Percentiles rank a stretch among this genome's conserved stretches.
Conservation (phyloP, 2,329 filamentous ascomycete genomes). For the Ceratocystis variospora region DNA sequence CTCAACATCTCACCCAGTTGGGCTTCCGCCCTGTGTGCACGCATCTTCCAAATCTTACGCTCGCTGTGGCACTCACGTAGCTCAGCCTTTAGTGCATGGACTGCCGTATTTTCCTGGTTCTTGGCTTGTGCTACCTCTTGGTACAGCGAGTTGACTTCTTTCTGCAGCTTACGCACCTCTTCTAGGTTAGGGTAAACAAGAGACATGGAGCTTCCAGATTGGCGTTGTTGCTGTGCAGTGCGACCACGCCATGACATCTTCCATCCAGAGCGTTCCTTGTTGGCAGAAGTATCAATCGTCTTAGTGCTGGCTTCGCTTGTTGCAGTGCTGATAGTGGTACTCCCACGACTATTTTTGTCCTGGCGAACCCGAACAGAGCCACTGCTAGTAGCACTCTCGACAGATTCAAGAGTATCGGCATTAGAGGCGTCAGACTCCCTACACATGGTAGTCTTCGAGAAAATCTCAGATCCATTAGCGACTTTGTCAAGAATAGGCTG, state of each 20-base stretch:
- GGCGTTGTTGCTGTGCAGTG: background rate
- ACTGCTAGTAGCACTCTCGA: background rate
- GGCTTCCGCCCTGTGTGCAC: constrained; percentile 43
- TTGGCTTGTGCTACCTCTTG: constrained; percentile 8
- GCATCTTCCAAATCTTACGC: constrained; percentile 37
- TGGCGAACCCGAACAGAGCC: background rate
- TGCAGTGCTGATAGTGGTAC: background rate
- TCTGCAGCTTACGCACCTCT: constrained; percentile 10
- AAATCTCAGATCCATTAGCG: background rate
- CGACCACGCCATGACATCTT: constrained; percentile 6
- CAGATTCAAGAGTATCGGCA: background rate
- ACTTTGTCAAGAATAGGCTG: background rate
- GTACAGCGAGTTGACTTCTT: constrained; percentile 7
- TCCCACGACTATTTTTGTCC: background rate
- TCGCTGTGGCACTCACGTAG: constrained; percentile 23
- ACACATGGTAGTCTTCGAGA: background rate
- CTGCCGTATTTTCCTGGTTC: constrained; percentile 7
- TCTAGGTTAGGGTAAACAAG: background rate
- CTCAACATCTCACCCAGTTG: constrained; percentile 33
- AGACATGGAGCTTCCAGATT: background rate
- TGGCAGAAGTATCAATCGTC: background rate
- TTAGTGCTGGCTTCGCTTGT: background rate
- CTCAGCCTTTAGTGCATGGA: constrained; percentile 9
- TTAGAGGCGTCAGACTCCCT: background rate
- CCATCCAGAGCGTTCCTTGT: background rate